These are phyloP conservation scores for Dalechampia spathulata DNA, from an alignment of 441 rosid species.

Conservation along the genomic window DNA sequence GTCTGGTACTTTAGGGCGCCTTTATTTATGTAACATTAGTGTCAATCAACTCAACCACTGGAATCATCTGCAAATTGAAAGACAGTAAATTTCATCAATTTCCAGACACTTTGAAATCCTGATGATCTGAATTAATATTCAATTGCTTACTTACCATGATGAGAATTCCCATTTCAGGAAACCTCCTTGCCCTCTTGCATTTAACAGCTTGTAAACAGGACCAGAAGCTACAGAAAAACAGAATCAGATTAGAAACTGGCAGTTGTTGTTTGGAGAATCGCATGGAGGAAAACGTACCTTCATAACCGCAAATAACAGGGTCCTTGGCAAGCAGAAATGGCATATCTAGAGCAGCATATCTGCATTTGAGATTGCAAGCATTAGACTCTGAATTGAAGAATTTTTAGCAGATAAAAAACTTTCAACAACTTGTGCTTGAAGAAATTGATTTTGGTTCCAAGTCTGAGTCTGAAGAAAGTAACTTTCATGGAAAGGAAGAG, in stretches of 20 bases:
- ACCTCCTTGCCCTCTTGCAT: slow-evolving; percentile 77
- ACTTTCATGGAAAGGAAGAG: not conserved
- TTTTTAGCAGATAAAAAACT: no score
- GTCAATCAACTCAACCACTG: no score
- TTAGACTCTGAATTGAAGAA: no score
- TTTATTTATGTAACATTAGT: no score
- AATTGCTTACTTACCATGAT: slow-evolving; percentile 31
- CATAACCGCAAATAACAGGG: slow-evolving; percentile 81
- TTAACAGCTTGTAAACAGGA: slow-evolving; percentile 66
- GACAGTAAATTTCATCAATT: no score
- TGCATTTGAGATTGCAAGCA: slow-evolving; percentile 11
- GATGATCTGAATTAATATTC: no score
- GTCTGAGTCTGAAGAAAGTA: not conserved
- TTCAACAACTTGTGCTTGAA: no score
- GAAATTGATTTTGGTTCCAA: no score
- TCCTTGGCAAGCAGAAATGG: slow-evolving; percentile 81
- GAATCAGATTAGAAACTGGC: no score
- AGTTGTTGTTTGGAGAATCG: not conserved
- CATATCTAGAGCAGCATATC: slow-evolving; percentile 76
- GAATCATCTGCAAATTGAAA: no score
- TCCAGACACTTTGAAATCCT: no score
- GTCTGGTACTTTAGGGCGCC: no score
- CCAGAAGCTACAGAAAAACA: slow-evolving; percentile 38
- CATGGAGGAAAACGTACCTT: slow-evolving; percentile 36
- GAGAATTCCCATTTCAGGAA: slow-evolving; percentile 63